Base-by-base conservation (phyloP, 1,139 yeast genomes). In the Suhomyces anneliseae region DNA sequence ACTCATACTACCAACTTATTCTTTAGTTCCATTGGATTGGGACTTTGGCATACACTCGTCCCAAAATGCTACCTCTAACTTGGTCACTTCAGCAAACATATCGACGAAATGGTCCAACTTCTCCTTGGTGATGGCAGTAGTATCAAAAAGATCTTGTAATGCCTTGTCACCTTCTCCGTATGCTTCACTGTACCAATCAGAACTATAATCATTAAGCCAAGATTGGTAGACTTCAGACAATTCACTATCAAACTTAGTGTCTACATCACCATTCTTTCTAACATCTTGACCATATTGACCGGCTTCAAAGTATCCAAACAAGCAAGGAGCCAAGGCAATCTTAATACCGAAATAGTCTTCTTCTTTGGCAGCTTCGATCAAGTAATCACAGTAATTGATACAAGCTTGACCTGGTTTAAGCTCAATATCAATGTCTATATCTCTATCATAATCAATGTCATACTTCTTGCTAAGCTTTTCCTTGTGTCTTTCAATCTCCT, bases 251-350 rank as follows among this genome's bases (percentile, higher is more conserved):
- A 53, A 46, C 12, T 34, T 11, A 8, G 31, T 8, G 8, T 34
- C 15, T 2, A 42, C 42, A 8, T 10, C 48, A 7, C 62, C 64
- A 15, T 50, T 29, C 11, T 34, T 11, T 7, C 50, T 34, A 9
- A 55, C 40, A 6, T 47, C 32, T 11, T 49, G 47, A 1, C 71
- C 78, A 47, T 55, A 62, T 0, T 44, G 41, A 0, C 71, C 78
- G 0, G 87, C 84, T 47, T 80, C 78, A 35, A 78, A 78, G 61
- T 86, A 87, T 1, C 96, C 96, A 60, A 84, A 79, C 38, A 87
- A 67, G 63, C 96, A 88, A 0, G 96, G 95, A 2, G 90, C 79
- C 44, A 87, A 65, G 0, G 95, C 88, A 7, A 83, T 77, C 50
- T 81, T 80, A 43, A 85, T 75, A 26, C 85, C 87, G 35, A 84